phyloP scores from a whole-genome alignment of 805 yeast species.

The Candida easanensis region DNA sequence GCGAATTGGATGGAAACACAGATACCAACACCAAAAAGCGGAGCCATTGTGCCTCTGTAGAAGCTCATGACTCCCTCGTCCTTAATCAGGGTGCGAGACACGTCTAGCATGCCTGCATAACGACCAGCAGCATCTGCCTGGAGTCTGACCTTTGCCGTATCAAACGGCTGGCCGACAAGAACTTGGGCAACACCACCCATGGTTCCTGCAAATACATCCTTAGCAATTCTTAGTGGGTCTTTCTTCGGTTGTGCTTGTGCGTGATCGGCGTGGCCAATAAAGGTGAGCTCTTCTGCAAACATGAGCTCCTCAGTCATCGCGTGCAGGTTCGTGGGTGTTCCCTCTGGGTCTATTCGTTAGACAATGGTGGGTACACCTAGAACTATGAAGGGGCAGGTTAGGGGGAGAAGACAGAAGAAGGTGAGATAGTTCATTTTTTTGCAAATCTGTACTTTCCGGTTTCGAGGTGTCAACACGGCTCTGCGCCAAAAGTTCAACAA shows the following conservation, averaged over 20 bases:
- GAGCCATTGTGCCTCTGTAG: slow-evolving; percentile 92
- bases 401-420: background rate
- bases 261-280: slow-evolving; percentile 8
- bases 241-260: slow-evolving; percentile 6
- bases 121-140: slow-evolving; percentile 84
- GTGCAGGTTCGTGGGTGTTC: background rate
- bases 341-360: slow-evolving; percentile 1
- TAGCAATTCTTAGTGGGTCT: slow-evolving; percentile 24
- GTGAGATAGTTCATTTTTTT: background rate
- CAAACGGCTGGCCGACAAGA: slow-evolving; percentile 93
- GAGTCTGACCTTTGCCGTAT: slow-evolving; percentile 87
- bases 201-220: slow-evolving; percentile 66
- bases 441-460: background rate
- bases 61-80: slow-evolving; percentile 86
- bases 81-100: slow-evolving; percentile 63
- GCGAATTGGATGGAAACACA: slow-evolving; percentile 96
- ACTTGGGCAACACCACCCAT: slow-evolving; percentile 97
- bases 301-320: slow-evolving; percentile 14
- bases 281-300: slow-evolving; percentile 13
- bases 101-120: slow-evolving; percentile 73
- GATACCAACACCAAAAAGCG: slow-evolving; percentile 91
- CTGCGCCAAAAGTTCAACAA: background rate
- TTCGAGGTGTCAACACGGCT: background rate
- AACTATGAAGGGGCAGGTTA: background rate
- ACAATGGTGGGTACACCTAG: background rate